These are phyloP conservation scores for Cladosporium cucumerinum DNA, from an alignment of 2,329 filamentous ascomycete genomes.

Conservation along the genomic window DNA sequence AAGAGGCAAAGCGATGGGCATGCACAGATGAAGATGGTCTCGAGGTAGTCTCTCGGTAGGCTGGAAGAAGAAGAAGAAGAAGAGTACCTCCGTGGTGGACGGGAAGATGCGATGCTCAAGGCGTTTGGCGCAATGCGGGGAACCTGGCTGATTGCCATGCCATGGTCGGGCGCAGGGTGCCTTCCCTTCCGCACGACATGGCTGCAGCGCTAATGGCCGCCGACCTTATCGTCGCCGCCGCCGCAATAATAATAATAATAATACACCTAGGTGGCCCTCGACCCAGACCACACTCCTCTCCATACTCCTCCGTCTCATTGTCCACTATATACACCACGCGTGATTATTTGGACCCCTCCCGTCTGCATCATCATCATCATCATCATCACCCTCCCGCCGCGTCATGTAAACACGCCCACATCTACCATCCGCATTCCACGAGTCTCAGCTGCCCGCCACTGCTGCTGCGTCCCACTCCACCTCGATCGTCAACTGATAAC, in stretches of 20 bases:
- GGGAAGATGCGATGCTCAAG: neutral
- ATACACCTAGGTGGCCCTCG: neutral
- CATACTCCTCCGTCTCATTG: neutral
- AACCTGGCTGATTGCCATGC: neutral
- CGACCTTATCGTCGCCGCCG: constrained; percentile 1
- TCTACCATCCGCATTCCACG: constrained; percentile 8
- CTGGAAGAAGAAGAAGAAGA: neutral
- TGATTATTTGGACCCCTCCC: neutral
- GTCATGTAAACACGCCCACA: constrained; percentile 15
- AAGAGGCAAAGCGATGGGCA: neutral
- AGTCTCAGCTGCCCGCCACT: constrained; percentile 1
- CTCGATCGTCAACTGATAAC: constrained; percentile 9
- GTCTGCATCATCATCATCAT: neutral
- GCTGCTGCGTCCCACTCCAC: neutral
- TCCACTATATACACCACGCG: neutral
- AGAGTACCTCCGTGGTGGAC: no score
- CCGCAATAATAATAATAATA: neutral
- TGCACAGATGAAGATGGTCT: neutral
- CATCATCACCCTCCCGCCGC: constrained; percentile 8
- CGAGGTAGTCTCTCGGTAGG: neutral
- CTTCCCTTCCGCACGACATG: neutral
- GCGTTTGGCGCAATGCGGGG: constrained; percentile 3
- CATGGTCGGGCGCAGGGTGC: neutral
- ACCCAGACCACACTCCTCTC: neutral
- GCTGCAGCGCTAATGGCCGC: constrained; percentile 2